phyloP scores from a whole-genome alignment of 768 basidiomycete genomes.

The Podaxis rugospora region DNA sequence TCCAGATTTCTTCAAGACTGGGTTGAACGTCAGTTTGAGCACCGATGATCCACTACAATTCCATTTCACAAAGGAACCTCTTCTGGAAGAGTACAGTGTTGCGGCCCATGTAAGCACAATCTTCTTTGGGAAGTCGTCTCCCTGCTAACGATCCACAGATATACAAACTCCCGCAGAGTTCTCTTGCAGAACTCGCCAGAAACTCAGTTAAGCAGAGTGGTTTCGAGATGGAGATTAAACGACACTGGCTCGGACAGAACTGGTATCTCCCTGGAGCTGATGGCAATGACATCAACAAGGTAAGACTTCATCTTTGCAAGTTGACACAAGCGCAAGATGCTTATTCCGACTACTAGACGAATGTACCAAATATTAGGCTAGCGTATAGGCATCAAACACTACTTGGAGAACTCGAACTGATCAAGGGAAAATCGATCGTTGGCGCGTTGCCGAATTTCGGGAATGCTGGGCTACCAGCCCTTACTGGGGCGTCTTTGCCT shows the following conservation, averaged over 20 bases:
- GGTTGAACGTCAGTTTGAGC: constrained; percentile 92
- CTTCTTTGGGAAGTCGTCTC: neutral
- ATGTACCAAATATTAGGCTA: constrained; percentile 89
- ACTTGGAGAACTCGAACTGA: constrained; percentile 77
- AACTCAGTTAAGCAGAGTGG: constrained; percentile 97
- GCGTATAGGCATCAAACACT: constrained; percentile 91
- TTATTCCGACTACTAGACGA: constrained; percentile 57
- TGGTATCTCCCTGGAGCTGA: constrained; percentile 93
- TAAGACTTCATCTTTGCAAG: constrained; percentile 22
- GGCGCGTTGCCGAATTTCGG: constrained; percentile 2
- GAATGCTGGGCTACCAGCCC: neutral
- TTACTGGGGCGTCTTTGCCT: neutral
- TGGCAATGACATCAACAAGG: constrained; percentile 97
- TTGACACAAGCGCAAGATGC: neutral
- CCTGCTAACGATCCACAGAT: constrained; percentile 50
- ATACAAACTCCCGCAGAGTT: constrained; percentile 93
- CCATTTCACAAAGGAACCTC: constrained; percentile 95
- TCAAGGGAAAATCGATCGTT: constrained; percentile 21
- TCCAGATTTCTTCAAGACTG: constrained; percentile 94
- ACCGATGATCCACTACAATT: constrained; percentile 97
- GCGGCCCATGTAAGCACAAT: constrained; percentile 77
- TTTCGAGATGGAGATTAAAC: constrained; percentile 97
- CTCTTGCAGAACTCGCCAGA: constrained; percentile 93
- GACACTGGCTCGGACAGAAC: constrained; percentile 88
- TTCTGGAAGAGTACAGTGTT: constrained; percentile 96